A percentile compares a stretch with the other conserved stretches of the same genome.
Conservation (phyloP, 305 asterid genomes). For the Rubia peregrina region DNA sequence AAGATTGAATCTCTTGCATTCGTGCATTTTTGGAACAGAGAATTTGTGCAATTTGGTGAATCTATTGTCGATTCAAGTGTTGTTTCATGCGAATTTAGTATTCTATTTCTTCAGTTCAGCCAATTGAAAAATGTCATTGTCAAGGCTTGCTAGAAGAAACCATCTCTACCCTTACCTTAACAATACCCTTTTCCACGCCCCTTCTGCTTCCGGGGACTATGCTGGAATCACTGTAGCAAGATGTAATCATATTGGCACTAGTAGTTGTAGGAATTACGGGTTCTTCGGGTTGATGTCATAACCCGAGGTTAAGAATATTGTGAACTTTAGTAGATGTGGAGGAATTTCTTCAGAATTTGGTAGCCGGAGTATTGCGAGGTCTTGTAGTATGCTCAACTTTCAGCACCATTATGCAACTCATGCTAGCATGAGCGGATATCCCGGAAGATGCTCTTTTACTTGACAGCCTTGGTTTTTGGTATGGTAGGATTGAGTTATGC, state of each 20-base stretch:
- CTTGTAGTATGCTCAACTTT: conserved; percentile 23
- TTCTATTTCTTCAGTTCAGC: conserved; percentile 10
- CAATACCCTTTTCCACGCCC: conserved; percentile 24
- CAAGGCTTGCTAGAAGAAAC: conserved; percentile 42
- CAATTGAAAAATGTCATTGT: conserved; percentile 39
- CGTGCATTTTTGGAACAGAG: background rate
- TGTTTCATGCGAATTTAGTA: conserved; percentile 19
- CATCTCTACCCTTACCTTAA: conserved; percentile 26
- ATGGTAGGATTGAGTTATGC: conserved; percentile 96
- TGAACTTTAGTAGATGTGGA: conserved; percentile 14
- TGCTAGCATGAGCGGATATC: conserved; percentile 53
- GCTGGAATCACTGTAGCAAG: conserved; percentile 24
- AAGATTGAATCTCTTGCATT: background rate
- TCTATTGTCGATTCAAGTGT: conserved; percentile 30
- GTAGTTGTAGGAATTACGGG: conserved; percentile 18
- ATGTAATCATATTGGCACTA: conserved; percentile 23
- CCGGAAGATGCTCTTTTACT: conserved; percentile 62
- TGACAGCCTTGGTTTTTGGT: conserved; percentile 81
- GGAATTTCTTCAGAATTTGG: conserved; percentile 18
- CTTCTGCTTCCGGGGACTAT: conserved; percentile 31
- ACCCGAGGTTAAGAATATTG: conserved; percentile 22
- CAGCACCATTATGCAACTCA: conserved; percentile 46
- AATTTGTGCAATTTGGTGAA: background rate
- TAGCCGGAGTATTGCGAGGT: conserved; percentile 22
- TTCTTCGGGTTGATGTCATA: conserved; percentile 29